Conservation (phyloP, 2,329 filamentous ascomycete genomes). For the Alternaria viburni region DNA sequence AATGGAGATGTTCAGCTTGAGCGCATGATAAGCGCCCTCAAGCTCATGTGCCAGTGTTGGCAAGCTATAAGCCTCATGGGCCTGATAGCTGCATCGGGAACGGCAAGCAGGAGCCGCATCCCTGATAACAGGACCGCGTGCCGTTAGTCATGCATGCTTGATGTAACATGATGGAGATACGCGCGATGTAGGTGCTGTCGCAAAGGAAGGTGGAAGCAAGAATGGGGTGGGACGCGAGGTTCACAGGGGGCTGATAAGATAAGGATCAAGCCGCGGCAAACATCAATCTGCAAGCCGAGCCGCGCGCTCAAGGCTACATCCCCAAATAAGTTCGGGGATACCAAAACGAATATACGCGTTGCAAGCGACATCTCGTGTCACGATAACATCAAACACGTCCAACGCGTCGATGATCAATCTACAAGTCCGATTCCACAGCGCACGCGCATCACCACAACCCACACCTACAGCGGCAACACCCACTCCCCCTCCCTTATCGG, state of each 20-base stretch:
- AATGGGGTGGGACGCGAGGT: slow-evolving; percentile 1
- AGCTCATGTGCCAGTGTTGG: slow-evolving; percentile 4
- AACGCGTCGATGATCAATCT: neutral
- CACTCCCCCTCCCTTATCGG: slow-evolving; percentile 27
- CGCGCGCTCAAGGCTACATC: neutral
- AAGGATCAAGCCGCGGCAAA: neutral
- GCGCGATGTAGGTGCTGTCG: neutral
- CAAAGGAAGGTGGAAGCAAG: slow-evolving; percentile 6
- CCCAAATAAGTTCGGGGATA: no score
- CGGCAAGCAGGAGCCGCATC: neutral
- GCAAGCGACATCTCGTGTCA: neutral
- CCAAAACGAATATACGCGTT: fast-evolving
- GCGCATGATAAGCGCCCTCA: neutral
- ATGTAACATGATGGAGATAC: neutral
- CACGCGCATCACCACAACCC: neutral
- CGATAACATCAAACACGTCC: fast-evolving
- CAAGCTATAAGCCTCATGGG: neutral
- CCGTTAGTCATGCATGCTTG: neutral
- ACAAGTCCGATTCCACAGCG: neutral
- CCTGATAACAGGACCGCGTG: slow-evolving; percentile 6
- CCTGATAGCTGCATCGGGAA: neutral
- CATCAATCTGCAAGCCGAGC: neutral
- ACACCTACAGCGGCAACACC: slow-evolving; percentile 22
- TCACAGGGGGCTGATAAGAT: slow-evolving; percentile 5
- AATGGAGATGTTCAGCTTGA: neutral